phyloP scores from a whole-genome alignment of 202 grass and related monocot genomes.

The Thinopyrum obtusiflorum region DNA sequence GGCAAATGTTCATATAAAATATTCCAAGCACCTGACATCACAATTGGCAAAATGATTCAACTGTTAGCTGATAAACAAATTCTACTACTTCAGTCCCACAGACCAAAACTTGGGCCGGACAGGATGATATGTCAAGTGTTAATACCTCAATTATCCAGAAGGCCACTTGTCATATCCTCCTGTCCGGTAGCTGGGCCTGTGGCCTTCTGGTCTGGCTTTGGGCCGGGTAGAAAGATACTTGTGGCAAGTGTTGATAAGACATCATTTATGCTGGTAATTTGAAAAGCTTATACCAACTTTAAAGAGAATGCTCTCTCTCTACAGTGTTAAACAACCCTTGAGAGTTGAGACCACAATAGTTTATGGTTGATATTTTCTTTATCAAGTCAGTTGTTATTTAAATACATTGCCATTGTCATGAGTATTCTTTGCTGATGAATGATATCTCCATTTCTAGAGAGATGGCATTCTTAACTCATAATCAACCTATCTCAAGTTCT shows the following conservation, averaged over 20 bases:
- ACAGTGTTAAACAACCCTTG: background rate
- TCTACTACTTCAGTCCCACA: background rate
- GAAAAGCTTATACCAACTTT: background rate
- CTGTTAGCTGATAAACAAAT: background rate
- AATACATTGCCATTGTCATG: background rate
- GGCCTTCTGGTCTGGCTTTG: too few relatives aligned
- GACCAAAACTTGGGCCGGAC: background rate
- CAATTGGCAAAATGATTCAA: background rate
- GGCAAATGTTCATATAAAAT: background rate
- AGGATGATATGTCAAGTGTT: background rate
- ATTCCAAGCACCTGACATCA: background rate
- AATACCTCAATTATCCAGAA: background rate
- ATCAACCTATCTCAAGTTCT: too few relatives aligned
- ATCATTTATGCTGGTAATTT: constrained; percentile 2
- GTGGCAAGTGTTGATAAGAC: background rate
- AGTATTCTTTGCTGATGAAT: background rate
- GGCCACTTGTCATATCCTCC: too few relatives aligned
- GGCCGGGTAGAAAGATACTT: background rate
- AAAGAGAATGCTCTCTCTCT: background rate
- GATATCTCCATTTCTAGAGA: too few relatives aligned
- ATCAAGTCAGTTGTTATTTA: background rate
- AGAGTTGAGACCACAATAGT: background rate
- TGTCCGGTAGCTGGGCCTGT: too few relatives aligned
- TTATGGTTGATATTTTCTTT: background rate
- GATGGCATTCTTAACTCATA: too few relatives aligned